These are phyloP conservation scores for Camellia sinensis DNA, from an alignment of 148 eudicot species.

Conservation along the genomic window DNA sequence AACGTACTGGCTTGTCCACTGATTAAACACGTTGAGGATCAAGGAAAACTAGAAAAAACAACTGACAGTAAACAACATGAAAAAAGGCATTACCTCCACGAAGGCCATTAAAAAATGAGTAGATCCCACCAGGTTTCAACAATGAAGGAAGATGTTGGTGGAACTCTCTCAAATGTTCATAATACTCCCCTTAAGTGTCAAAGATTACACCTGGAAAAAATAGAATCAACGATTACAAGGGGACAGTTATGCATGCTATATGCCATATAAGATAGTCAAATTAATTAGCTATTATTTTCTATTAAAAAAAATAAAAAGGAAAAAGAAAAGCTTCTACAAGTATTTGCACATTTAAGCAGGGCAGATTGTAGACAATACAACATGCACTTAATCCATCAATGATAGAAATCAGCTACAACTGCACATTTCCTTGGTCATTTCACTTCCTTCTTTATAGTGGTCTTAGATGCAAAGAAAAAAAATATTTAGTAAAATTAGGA, in stretches of 20 bases:
- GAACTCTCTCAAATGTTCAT: constrained; percentile 88
- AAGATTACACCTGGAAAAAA: constrained; percentile 71
- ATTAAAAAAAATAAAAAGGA: no score
- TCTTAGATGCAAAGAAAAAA: no score
- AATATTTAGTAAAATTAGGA: no score
- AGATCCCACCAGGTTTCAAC: constrained; percentile 80
- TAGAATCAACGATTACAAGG: not conserved
- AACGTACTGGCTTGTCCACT: not conserved
- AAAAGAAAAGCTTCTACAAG: constrained; percentile 1
- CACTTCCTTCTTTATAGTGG: no score
- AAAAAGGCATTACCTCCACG: constrained; percentile 94
- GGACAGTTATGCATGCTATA: not conserved
- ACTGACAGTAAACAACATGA: constrained; percentile 88
- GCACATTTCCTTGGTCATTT: no score
- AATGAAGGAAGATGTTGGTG: constrained; percentile 80
- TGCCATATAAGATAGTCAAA: not conserved
- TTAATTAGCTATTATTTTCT: constrained; percentile 4
- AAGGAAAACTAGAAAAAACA: constrained; percentile 89
- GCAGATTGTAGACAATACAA: no score
- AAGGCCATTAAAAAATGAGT: constrained; percentile 96
- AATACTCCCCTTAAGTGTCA: constrained; percentile 92
- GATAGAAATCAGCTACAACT: no score
- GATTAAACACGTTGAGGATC: no score
- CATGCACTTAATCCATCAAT: no score
- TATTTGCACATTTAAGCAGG: no score